A percentile compares a stretch with the other conserved stretches of the same genome.
phyloP scores from a whole-genome alignment of 1,284 basidiomycete genomes.

The Leccinum pallidistipes region DNA sequence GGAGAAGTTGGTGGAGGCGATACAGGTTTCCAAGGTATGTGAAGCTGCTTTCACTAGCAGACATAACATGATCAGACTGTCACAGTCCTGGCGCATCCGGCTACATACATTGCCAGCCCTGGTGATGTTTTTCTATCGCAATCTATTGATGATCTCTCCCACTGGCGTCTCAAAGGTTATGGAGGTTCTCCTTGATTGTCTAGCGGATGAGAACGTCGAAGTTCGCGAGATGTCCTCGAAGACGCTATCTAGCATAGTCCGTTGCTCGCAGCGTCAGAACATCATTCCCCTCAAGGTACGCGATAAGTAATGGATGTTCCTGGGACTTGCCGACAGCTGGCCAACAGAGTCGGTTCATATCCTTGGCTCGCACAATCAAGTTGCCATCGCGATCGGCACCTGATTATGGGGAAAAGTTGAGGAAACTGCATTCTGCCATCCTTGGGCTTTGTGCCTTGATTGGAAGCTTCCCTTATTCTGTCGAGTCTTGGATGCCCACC shows the following conservation, averaged over 20 bases:
- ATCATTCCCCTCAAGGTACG: slow-evolving; percentile 83
- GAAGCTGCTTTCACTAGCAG: background rate
- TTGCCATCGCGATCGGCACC: slow-evolving; percentile 74
- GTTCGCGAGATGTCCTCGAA: slow-evolving; percentile 93
- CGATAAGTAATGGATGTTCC: background rate
- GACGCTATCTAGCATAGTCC: slow-evolving; percentile 86
- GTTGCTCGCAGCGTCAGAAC: slow-evolving; percentile 90
- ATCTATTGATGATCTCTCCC: slow-evolving; percentile 75
- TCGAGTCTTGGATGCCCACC: slow-evolving; percentile 76
- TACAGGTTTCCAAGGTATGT: slow-evolving; percentile 67
- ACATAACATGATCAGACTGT: slow-evolving; percentile 10
- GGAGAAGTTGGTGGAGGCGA: slow-evolving; percentile 59
- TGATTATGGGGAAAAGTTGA: slow-evolving; percentile 72
- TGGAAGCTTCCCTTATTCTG: slow-evolving; percentile 78
- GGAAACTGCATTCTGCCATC: slow-evolving; percentile 85
- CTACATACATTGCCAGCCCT: slow-evolving; percentile 71
- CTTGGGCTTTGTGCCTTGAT: slow-evolving; percentile 87
- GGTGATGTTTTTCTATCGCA: slow-evolving; percentile 85
- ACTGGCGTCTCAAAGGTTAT: slow-evolving; percentile 68
- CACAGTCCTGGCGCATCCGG: slow-evolving; percentile 74
- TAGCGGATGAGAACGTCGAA: slow-evolving; percentile 91
- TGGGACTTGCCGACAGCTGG: slow-evolving; percentile 2
- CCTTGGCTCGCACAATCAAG: slow-evolving; percentile 58
- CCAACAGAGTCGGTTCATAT: slow-evolving; percentile 75
- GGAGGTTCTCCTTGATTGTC: slow-evolving; percentile 80